These are phyloP conservation scores for Plantago coronopus DNA, from an alignment of 305 asterid species.

Conservation along the genomic window DNA sequence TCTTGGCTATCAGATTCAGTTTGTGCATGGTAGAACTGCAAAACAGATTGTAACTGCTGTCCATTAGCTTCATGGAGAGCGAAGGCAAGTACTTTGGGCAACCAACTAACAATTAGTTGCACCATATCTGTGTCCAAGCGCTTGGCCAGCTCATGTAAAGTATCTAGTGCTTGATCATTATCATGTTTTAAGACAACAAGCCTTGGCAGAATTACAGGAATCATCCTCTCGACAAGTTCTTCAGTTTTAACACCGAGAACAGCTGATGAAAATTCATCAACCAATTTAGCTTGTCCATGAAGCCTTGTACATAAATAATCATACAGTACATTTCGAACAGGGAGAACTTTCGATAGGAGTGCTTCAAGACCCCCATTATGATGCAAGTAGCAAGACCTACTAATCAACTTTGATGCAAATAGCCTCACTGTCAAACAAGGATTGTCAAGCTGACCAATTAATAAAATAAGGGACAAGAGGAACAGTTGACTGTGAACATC, in stretches of 20 bases:
- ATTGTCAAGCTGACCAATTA: conserved; percentile 80
- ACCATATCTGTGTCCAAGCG: conserved; percentile 68
- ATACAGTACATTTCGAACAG: conserved; percentile 69
- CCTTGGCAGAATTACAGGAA: conserved; percentile 92
- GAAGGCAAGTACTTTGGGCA: conserved; percentile 88
- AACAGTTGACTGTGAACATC: conserved; percentile 64
- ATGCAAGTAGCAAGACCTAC: conserved; percentile 57
- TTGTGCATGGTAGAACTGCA: conserved; percentile 71
- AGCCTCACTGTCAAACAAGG: conserved; percentile 60
- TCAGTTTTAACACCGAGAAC: conserved; percentile 72
- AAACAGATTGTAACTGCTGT: conserved; percentile 52
- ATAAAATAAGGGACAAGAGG: conserved; percentile 68
- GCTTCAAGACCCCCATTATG: conserved; percentile 65
- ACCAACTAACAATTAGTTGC: conserved; percentile 59
- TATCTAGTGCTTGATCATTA: conserved; percentile 56
- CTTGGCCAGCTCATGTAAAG: conserved; percentile 66
- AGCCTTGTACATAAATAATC: conserved; percentile 69
- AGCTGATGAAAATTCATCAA: conserved; percentile 76
- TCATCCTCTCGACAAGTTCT: conserved; percentile 81
- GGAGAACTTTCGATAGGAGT: conserved; percentile 61
- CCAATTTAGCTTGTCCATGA: conserved; percentile 58
- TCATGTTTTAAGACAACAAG: conserved; percentile 62
- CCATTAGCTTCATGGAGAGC: conserved; percentile 84
- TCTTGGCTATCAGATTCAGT: conserved; percentile 64
- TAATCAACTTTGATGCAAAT: conserved; percentile 69